A percentile compares a stretch with the other conserved stretches of the same genome.
These are phyloP conservation scores for Talaromyces funiculosus DNA, from an alignment of 2,329 filamentous ascomycete genomes.

Conservation along the genomic window DNA sequence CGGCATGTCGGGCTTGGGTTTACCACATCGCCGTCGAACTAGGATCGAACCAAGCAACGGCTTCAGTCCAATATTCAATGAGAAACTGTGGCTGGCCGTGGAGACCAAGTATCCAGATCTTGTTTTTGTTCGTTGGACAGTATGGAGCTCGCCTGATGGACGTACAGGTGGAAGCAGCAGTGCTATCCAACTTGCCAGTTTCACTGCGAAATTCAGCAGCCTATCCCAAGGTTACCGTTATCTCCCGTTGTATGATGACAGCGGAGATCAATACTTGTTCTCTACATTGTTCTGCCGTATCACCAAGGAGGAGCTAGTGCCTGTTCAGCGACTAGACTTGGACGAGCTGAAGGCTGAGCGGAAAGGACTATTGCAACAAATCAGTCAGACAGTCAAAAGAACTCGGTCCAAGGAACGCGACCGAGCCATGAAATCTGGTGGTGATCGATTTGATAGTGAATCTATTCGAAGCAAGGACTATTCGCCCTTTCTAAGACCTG, in stretches of 20 bases:
- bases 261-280: slow-evolving; percentile 89
- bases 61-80: slow-evolving; percentile 85
- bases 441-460: slow-evolving; percentile 24
- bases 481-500: slow-evolving; percentile 32
- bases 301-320: slow-evolving; percentile 53
- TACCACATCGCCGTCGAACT: slow-evolving; percentile 72
- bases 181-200: slow-evolving; percentile 68
- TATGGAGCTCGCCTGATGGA: slow-evolving; percentile 78
- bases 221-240: slow-evolving; percentile 91
- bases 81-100: slow-evolving; percentile 70
- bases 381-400: slow-evolving; percentile 42
- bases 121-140: slow-evolving; percentile 87
- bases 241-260: slow-evolving; percentile 77
- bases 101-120: slow-evolving; percentile 93
- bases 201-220: slow-evolving; percentile 85
- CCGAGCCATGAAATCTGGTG: slow-evolving; percentile 24
- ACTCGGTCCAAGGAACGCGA: slow-evolving; percentile 37
- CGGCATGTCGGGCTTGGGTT: slow-evolving; percentile 61
- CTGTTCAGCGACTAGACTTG: slow-evolving; percentile 35
- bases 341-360: slow-evolving; percentile 38
- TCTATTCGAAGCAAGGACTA: slow-evolving; percentile 23
- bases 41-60: slow-evolving; percentile 79
- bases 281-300: slow-evolving; percentile 91
- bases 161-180: slow-evolving; percentile 60
- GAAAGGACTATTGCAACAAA: slow-evolving; percentile 37